Evolutionary conservation across 2,329 filamentous ascomycete genomes (phyloP).

Genomic region (Fusarium brachygibbosum): DNA sequence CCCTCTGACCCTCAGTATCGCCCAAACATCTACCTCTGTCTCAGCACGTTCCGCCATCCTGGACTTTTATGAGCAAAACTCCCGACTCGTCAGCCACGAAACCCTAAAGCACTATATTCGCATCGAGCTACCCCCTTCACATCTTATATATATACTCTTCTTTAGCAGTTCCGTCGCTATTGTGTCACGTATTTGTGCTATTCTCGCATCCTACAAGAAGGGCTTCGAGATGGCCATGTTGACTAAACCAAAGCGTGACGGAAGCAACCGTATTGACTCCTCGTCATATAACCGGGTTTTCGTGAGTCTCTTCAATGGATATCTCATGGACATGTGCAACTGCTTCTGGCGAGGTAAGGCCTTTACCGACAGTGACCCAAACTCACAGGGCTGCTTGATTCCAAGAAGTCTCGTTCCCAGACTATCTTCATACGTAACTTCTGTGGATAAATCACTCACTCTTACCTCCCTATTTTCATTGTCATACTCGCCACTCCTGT

Average conservation of each 20-base stretch:
- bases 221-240: slow-evolving; percentile 76
- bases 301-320: slow-evolving; percentile 82
- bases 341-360: slow-evolving; percentile 82
- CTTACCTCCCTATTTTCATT: slow-evolving; percentile 68
- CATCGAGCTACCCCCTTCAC: slow-evolving; percentile 76
- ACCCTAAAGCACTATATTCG: slow-evolving; percentile 67
- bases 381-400: slow-evolving; percentile 69
- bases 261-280: slow-evolving; percentile 50
- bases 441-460: slow-evolving; percentile 61
- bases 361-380: slow-evolving; percentile 74
- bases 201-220: slow-evolving; percentile 79
- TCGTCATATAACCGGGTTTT: slow-evolving; percentile 68
- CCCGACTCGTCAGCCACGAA: slow-evolving; percentile 67
- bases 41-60: slow-evolving; percentile 69
- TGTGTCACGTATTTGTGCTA: slow-evolving; percentile 76
- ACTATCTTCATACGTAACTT: slow-evolving; percentile 63
- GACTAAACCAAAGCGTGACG: slow-evolving; percentile 53
- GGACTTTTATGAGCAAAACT: slow-evolving; percentile 77
- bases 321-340: slow-evolving; percentile 89
- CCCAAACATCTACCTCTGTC: slow-evolving; percentile 64
- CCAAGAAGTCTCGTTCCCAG: slow-evolving; percentile 59
- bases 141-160: slow-evolving; percentile 77
- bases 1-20: slow-evolving; percentile 69
- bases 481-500: slow-evolving; percentile 70
- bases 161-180: slow-evolving; percentile 74